Conservation (phyloP, 257 asterid genomes). For the Petunia secreta region DNA sequence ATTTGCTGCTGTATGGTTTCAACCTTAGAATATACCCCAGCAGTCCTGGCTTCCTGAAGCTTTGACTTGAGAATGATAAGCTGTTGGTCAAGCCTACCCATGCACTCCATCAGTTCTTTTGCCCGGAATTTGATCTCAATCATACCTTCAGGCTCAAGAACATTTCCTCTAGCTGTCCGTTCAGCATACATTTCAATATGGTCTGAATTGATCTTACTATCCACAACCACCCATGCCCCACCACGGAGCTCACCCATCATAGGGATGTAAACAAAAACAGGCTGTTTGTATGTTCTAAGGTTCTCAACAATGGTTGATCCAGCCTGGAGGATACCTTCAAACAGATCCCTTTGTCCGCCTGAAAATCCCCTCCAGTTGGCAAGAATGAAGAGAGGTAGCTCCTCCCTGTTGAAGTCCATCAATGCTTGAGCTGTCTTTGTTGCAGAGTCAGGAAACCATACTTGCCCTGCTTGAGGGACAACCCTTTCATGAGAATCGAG, state of each 20-base stretch:
- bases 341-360: conserved; percentile 98
- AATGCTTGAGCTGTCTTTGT: conserved; percentile 92
- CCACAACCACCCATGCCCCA: conserved; percentile 98
- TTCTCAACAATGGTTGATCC: conserved; percentile 97
- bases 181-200: conserved; percentile 95
- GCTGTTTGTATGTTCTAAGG: conserved; percentile 77
- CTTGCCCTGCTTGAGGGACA: conserved; percentile 98
- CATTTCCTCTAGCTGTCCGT: conserved; percentile 85
- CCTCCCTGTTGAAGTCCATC: conserved; percentile 90
- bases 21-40: conserved; percentile 29
- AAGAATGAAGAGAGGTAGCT: conserved; percentile 86
- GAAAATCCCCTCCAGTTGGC: conserved; percentile 99
- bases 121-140: conserved; percentile 87
- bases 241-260: conserved; percentile 98
- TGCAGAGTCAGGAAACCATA: conserved; percentile 98
- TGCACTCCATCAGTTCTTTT: conserved; percentile 82
- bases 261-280: conserved; percentile 92
- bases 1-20: conserved; percentile 59
- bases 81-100: conserved; percentile 87
- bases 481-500: conserved; percentile 94
- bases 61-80: conserved; percentile 60
- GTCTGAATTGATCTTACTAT: conserved; percentile 89
- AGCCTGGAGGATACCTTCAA: conserved; percentile 96
- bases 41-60: conserved; percentile 54
- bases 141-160: conserved; percentile 94